Base-by-base conservation (phyloP, 305 asterid genomes). In the Salvia sclarea region DNA sequence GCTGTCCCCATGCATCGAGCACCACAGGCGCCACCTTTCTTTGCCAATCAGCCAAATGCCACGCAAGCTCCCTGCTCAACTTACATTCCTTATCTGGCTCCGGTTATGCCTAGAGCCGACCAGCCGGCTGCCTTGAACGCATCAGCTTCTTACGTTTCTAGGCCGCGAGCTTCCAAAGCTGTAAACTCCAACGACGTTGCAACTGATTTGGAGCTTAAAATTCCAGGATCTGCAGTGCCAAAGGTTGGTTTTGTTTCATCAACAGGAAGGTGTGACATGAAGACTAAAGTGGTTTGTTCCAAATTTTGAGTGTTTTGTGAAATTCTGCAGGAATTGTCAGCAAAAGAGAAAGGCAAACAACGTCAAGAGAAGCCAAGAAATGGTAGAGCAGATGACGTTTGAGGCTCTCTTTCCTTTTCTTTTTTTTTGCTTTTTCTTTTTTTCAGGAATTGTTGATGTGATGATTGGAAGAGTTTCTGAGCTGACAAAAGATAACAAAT, bases 171-270 rank as follows among this genome's bases (percentile, higher is more conserved):
- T 41, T 68, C 72, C 44, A 28, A 6, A 67, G 40, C 50, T 41
- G 56, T 40, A 45, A 67, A 28, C 40, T 67, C 72, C 17, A 40
- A 25, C 9, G 57, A 68, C 4, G 35, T 55, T 22, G 65, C 37
- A 28, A 68, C 65, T 25, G 73, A 55, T 25, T 56, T 68, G 24
- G 73, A 68, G 13, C 73, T 68, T 18, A 55, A 68, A 40, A 13
- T 12, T 11, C 73, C 57, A 17, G 65, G 65, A 17, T 41, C 64
- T 11, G 33, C 70, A 33, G 24, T 6, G 13, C 14, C 31, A 3
- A 43, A 43, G 73, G 73, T 43, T 16, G 33, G 56, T 48, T 35
- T 28, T 12, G 18, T 6, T 28, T 14, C 14, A 14, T 61, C 4
- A 3, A 18, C 30, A 38, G 22, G 54, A 53, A 30, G 5, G 10